A percentile compares a stretch with the other conserved stretches of the same genome.
These are phyloP conservation scores for Pythium utonaiense DNA, from an alignment of 352 stramenopile species.

Conservation along the genomic window DNA sequence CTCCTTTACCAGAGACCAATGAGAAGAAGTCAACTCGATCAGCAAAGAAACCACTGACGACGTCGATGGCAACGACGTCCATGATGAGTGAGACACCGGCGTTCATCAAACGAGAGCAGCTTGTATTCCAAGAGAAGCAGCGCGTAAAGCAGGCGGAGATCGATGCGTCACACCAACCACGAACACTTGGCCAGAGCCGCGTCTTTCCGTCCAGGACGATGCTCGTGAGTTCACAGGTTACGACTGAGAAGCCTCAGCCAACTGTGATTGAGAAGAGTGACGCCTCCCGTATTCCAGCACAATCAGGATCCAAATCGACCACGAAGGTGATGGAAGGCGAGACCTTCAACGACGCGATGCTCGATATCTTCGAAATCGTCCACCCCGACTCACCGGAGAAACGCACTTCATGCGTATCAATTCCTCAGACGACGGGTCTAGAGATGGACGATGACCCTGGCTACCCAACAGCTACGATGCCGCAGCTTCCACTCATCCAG, in stretches of 20 bases:
- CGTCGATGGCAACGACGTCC: neutral
- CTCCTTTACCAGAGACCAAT: neutral
- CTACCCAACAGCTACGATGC: neutral
- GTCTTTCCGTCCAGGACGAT: slow-evolving; percentile 20
- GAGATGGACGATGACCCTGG: neutral
- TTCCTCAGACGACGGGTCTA: neutral
- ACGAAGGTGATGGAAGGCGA: too few relatives aligned
- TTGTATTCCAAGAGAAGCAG: slow-evolving; percentile 34
- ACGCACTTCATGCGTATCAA: neutral
- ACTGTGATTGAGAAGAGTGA: too few relatives aligned
- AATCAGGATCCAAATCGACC: too few relatives aligned
- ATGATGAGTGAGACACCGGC: slow-evolving; percentile 25
- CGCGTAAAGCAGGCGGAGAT: slow-evolving; percentile 10
- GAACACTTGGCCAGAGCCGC: slow-evolving; percentile 19
- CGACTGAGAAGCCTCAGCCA: neutral
- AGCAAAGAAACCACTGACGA: slow-evolving; percentile 10
- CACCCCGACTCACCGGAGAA: slow-evolving; percentile 20
- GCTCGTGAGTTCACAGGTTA: neutral
- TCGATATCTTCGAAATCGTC: slow-evolving; percentile 24
- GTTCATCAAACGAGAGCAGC: slow-evolving; percentile 39
- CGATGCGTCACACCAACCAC: neutral
- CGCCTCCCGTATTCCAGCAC: too few relatives aligned
- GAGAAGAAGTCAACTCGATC: slow-evolving; percentile 5
- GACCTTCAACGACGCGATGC: slow-evolving; percentile 31
- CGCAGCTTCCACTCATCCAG: slow-evolving; percentile 32